Evolutionary conservation across 73 alveolate species (phyloP).

Genomic region (Paramecium biaurelia): DNA sequence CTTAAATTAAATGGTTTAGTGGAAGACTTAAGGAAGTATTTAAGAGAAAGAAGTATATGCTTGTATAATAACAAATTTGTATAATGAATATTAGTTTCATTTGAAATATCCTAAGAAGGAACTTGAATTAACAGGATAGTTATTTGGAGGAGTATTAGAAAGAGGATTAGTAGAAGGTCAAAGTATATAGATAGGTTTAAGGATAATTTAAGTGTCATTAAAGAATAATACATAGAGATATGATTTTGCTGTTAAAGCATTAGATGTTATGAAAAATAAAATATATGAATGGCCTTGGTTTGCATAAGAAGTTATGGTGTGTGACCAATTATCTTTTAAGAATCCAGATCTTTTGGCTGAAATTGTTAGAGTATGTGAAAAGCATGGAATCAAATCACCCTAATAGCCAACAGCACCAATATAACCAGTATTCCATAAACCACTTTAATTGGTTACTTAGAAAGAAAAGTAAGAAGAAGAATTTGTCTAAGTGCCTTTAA

Average conservation of each 20-base stretch:
- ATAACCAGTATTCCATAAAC: neutral
- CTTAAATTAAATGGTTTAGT: slow-evolving; percentile 76
- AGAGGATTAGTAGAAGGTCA: slow-evolving; percentile 44
- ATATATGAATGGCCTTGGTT: slow-evolving; percentile 52
- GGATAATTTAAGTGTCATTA: neutral
- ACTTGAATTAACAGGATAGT: slow-evolving; percentile 86
- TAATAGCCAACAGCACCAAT: neutral
- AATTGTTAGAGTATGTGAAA: neutral
- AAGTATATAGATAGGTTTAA: neutral
- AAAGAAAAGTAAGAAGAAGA: neutral
- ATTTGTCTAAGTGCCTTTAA: neutral
- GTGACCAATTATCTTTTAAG: neutral
- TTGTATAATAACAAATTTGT: slow-evolving; percentile 95
- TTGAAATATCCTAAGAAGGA: slow-evolving; percentile 95
- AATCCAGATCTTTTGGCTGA: slow-evolving; percentile 11
- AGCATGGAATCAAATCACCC: neutral
- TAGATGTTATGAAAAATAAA: slow-evolving; percentile 28
- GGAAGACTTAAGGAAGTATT: slow-evolving; percentile 77
- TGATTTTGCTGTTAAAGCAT: slow-evolving; percentile 39
- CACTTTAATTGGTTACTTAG: neutral
- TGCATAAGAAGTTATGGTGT: slow-evolving; percentile 15
- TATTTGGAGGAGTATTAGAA: slow-evolving; percentile 82
- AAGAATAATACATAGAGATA: neutral
- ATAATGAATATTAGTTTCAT: slow-evolving; percentile 96
- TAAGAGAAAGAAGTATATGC: slow-evolving; percentile 96